A percentile compares a stretch with the other conserved stretches of the same genome.
Conservation (phyloP, 2,329 filamentous ascomycete genomes). For the Aureobasidium mangrovei region DNA sequence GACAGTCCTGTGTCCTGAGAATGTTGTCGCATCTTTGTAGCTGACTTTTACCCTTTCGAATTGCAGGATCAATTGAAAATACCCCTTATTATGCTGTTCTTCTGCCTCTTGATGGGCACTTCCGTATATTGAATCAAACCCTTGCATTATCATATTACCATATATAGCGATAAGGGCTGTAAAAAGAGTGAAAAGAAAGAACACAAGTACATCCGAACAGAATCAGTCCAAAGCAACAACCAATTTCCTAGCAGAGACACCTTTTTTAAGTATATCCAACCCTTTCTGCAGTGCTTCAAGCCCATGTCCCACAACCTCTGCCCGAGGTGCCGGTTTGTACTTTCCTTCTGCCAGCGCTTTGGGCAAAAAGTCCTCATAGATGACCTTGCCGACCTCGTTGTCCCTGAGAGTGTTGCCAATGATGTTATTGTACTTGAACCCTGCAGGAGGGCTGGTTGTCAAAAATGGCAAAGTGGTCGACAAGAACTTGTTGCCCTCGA, state of each 20-base stretch:
- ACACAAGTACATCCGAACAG: too few species aligned
- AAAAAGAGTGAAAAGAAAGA: too few species aligned
- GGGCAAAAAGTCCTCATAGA: constrained; percentile 15
- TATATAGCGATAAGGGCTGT: too few species aligned
- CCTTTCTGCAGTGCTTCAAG: constrained; percentile 18
- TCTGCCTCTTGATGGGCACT: too few species aligned
- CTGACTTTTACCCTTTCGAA: too few species aligned
- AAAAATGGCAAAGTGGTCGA: not conserved
- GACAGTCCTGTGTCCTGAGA: too few species aligned
- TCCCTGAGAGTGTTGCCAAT: constrained; percentile 6
- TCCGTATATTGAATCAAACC: too few species aligned
- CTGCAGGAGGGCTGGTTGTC: not conserved
- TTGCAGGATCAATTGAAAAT: too few species aligned
- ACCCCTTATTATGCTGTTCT: too few species aligned
- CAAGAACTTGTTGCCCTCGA: constrained; percentile 6
- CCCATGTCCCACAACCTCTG: constrained; percentile 17
- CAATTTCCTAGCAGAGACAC: constrained; percentile 20
- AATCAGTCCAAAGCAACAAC: constrained; percentile 14
- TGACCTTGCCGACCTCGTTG: constrained; percentile 1
- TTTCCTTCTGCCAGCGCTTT: constrained; percentile 15
- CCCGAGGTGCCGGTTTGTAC: constrained; percentile 16
- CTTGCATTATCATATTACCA: too few species aligned
- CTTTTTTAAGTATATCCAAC: constrained; percentile 16
- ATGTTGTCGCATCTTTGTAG: too few species aligned
- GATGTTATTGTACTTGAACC: not conserved